phyloP scores from a whole-genome alignment of 2,329 filamentous ascomycete species.

The Harringtonia aguacate region DNA sequence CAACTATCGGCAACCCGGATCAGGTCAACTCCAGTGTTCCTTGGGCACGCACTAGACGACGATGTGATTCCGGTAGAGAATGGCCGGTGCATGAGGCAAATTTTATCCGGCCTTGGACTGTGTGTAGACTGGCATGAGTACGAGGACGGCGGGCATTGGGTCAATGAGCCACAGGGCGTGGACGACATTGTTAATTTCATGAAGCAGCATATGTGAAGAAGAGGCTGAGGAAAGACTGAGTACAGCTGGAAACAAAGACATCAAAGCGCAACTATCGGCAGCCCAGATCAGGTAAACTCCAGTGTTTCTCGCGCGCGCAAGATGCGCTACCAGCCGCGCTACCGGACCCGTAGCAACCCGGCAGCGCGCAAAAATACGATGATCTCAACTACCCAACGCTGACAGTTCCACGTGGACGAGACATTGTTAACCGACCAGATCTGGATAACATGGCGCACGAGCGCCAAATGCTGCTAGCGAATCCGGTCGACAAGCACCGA shows the following conservation, averaged over 20 bases:
- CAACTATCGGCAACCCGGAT: background rate
- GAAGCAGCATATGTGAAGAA: background rate
- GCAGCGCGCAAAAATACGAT: too few species aligned
- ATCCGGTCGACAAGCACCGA: too few species aligned
- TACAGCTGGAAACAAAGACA: background rate
- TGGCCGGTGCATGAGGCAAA: background rate
- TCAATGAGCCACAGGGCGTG: slow-evolving; percentile 1
- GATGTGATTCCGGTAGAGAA: background rate
- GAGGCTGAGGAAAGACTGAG: too few species aligned
- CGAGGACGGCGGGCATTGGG: background rate
- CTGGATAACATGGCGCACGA: too few species aligned
- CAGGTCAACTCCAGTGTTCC: background rate
- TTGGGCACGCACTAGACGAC: background rate
- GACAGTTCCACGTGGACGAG: too few species aligned
- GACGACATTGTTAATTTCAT: slow-evolving; percentile 1
- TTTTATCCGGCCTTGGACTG: background rate
- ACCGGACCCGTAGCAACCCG: too few species aligned
- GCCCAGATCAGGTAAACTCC: background rate
- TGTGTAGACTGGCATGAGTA: background rate
- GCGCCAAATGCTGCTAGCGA: too few species aligned
- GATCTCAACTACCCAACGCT: too few species aligned
- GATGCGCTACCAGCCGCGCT: too few species aligned
- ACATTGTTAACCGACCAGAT: too few species aligned
- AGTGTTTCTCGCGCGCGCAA: background rate
- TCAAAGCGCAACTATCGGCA: background rate